Evolutionary conservation across 75 land plant species (phyloP).

Genomic region (Cunninghamia lanceolata): DNA sequence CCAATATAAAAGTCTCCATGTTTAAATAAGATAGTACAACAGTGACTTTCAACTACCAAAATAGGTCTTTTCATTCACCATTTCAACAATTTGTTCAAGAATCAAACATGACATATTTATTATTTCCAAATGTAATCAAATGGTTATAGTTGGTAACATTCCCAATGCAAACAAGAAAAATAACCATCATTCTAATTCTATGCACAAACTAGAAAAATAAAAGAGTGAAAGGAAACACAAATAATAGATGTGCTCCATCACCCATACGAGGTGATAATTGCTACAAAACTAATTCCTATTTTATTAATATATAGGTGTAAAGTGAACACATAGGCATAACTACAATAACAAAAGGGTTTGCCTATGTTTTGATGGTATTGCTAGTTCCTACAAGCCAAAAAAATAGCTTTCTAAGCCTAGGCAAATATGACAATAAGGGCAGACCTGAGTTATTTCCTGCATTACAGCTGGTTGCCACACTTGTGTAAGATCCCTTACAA

Average conservation of each 20-base stretch:
- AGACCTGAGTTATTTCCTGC: too few species aligned
- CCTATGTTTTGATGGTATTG: background rate
- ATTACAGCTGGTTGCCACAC: too few species aligned
- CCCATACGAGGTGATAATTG: background rate
- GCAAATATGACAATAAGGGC: background rate
- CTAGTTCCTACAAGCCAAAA: background rate
- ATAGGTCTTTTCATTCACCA: background rate
- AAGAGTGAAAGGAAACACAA: background rate
- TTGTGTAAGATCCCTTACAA: too few species aligned
- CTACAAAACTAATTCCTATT: background rate
- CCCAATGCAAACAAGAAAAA: background rate
- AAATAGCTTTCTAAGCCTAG: background rate
- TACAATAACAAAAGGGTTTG: background rate
- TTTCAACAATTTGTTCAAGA: background rate
- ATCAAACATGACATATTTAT: background rate
- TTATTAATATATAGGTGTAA: too few species aligned
- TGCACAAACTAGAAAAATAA: background rate
- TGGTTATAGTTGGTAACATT: background rate
- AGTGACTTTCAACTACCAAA: background rate
- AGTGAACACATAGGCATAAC: background rate
- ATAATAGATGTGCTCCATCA: background rate
- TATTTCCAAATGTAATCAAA: background rate
- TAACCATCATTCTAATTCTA: background rate
- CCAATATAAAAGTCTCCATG: background rate
- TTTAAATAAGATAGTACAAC: background rate